These are phyloP conservation scores for Zalerion maritima DNA, from an alignment of 495 filamentous ascomycete species.

Conservation along the genomic window DNA sequence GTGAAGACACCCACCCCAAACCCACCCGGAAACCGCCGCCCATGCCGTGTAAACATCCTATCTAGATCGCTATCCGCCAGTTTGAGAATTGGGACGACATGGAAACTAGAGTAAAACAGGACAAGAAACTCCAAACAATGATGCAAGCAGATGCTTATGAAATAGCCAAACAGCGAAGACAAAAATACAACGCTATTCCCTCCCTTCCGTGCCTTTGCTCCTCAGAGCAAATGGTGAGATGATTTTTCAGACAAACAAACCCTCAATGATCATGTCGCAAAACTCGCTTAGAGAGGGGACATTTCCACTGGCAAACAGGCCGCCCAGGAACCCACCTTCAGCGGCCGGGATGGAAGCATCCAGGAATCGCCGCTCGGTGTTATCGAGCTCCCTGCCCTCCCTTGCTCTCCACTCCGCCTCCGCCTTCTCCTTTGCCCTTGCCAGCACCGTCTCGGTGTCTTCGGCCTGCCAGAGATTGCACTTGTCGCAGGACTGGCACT, in stretches of 20 bases:
- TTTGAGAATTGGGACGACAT: too few relatives aligned
- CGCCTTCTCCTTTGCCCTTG: constrained; percentile 60
- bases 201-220: too few relatives aligned
- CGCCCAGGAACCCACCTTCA: constrained; percentile 12
- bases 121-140: too few relatives aligned
- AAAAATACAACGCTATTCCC: too few relatives aligned
- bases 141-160: too few relatives aligned
- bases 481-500: constrained; percentile 63
- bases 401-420: constrained; percentile 67
- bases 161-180: too few relatives aligned
- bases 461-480: constrained; percentile 85
- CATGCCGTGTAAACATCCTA: too few relatives aligned
- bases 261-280: constrained; percentile 30
- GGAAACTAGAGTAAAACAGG: too few relatives aligned
- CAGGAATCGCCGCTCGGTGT: constrained; percentile 32
- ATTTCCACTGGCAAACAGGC: constrained; percentile 13
- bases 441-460: constrained; percentile 66
- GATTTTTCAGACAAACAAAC: constrained; percentile 24
- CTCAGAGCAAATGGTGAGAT: too few relatives aligned
- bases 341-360: constrained; percentile 23
- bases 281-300: constrained; percentile 28
- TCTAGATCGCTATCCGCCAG: too few relatives aligned
- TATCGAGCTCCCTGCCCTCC: constrained; percentile 38
- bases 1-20: too few relatives aligned
- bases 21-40: too few relatives aligned